Conservation (phyloP, 495 filamentous ascomycete genomes). For the Penicillium nucicola region DNA sequence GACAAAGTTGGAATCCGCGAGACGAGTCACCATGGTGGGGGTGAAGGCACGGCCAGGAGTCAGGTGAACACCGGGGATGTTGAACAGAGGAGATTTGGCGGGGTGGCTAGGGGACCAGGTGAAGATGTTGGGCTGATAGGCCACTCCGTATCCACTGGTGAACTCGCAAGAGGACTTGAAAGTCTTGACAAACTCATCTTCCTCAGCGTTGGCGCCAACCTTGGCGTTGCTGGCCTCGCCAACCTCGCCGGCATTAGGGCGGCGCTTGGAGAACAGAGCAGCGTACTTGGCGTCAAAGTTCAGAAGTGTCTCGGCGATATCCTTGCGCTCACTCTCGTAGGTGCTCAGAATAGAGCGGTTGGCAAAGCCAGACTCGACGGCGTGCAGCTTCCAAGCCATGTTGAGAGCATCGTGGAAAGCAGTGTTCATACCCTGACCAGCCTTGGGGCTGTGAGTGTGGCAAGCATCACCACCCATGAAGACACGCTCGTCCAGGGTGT, state of each 20-base stretch:
- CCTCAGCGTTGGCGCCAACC: constrained; percentile 29
- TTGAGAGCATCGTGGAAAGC: constrained; percentile 59
- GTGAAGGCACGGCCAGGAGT: constrained; percentile 68
- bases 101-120: constrained; percentile 74
- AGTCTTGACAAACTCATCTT: constrained; percentile 61
- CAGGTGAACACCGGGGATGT: constrained; percentile 57
- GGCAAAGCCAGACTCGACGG: constrained; percentile 60
- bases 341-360: constrained; percentile 61
- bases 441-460: constrained; percentile 68
- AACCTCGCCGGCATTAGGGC: constrained; percentile 57
- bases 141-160: constrained; percentile 63
- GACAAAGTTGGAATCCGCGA: constrained; percentile 80
- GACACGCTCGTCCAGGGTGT: constrained; percentile 53
- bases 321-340: constrained; percentile 68
- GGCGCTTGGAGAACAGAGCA: constrained; percentile 58
- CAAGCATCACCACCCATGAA: constrained; percentile 64
- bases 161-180: constrained; percentile 66
- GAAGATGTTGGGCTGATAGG: constrained; percentile 58
- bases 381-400: constrained; percentile 78
- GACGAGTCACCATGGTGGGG: constrained; percentile 74
- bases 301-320: constrained; percentile 67
- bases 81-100: constrained; percentile 66
- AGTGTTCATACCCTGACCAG: constrained; percentile 57
- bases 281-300: constrained; percentile 70
- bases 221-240: constrained; percentile 41